Percentiles rank a stretch among this genome's conserved stretches.
Evolutionary conservation across 225 moss, liverwort and hornwort species (phyloP).

Genomic region (Marchantia polymorpha): DNA sequence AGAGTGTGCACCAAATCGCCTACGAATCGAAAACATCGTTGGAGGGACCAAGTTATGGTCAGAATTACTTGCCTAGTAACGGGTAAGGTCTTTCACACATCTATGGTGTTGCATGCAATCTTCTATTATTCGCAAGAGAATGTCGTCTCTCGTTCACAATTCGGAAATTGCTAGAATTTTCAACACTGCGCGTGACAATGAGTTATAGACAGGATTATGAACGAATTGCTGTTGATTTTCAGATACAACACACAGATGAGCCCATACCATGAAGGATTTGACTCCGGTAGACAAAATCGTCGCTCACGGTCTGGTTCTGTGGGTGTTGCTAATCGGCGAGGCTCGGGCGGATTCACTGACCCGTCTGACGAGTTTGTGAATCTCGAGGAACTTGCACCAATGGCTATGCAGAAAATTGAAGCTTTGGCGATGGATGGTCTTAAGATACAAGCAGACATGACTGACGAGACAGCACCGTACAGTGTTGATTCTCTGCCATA

Average conservation of each 20-base stretch:
- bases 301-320: slow-evolving; percentile 13
- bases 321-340: slow-evolving; percentile 16
- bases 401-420: slow-evolving; percentile 99
- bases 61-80: slow-evolving; percentile 35
- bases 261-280: slow-evolving; percentile 11
- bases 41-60: slow-evolving; percentile 42
- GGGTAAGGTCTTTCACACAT: slow-evolving; percentile 50
- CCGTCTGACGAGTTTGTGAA: slow-evolving; percentile 59
- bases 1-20: slow-evolving; percentile 89
- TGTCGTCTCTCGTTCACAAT: background rate
- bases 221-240: slow-evolving; percentile 6
- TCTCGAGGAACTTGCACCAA: slow-evolving; percentile 87
- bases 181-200: too few relatives aligned
- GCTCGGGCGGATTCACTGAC: slow-evolving; percentile 17
- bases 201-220: background rate
- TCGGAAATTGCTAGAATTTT: too few relatives aligned
- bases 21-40: slow-evolving; percentile 80
- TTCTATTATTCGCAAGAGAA: background rate
- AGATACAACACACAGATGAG: slow-evolving; percentile 27
- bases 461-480: slow-evolving; percentile 80
- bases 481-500: slow-evolving; percentile 70
- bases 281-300: slow-evolving; percentile 26
- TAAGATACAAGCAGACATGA: slow-evolving; percentile 92
- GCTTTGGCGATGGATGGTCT: slow-evolving; percentile 87
- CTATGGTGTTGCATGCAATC: background rate